Conservation (phyloP, 345 rosid species). For the Lepidium aucheri region DNA sequence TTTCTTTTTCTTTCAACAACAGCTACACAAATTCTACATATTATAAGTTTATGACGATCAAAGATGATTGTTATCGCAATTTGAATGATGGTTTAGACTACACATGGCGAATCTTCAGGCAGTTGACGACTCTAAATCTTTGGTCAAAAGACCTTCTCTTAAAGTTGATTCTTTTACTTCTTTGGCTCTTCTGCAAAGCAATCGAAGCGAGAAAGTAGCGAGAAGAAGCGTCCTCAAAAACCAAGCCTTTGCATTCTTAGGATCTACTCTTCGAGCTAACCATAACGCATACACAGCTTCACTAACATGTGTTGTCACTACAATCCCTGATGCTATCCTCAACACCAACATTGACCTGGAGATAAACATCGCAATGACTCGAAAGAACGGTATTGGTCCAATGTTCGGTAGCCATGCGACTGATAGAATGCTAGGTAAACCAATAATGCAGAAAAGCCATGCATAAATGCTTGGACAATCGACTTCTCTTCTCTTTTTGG, state of each 20-base stretch:
- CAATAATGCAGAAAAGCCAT: conserved; percentile 17
- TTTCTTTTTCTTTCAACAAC: background rate
- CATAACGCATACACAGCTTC: conserved; percentile 20
- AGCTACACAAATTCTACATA: background rate
- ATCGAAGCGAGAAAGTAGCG: conserved; percentile 20
- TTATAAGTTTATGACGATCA: background rate
- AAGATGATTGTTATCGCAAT: background rate
- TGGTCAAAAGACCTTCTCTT: conserved; percentile 3
- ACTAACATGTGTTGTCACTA: conserved; percentile 10
- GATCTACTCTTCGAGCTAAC: conserved; percentile 17
- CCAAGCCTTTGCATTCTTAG: conserved; percentile 19
- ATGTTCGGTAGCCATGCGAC: conserved; percentile 19
- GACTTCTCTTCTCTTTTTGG: conserved; percentile 21
- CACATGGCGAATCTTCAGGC: background rate
- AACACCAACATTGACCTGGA: conserved; percentile 6
- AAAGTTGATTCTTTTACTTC: conserved; percentile 1
- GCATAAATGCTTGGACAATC: conserved; percentile 22
- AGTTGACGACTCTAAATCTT: background rate
- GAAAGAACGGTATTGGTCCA: conserved; percentile 18
- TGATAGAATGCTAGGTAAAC: conserved; percentile 5
- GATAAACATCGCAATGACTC: conserved; percentile 2
- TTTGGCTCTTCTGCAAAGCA: conserved; percentile 12
- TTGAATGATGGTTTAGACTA: background rate
- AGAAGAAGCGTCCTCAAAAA: conserved; percentile 24
- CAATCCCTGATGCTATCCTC: conserved; percentile 1